Base-by-base conservation (phyloP, 768 basidiomycete species). In the Naganishia vishniacii region DNA sequence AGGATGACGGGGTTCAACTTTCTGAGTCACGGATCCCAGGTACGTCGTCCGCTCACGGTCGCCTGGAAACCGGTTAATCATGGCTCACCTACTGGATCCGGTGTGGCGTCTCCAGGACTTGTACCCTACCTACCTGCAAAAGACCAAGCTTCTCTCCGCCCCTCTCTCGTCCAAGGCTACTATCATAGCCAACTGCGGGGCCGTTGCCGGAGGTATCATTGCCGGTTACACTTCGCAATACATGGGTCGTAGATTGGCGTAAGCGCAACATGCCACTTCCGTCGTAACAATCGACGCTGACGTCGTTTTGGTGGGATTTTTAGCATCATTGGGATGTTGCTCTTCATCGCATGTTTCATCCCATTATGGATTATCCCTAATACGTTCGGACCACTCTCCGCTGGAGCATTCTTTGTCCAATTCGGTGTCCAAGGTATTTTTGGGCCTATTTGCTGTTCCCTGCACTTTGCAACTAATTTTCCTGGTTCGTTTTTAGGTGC, bases 401-500 rank as follows among this genome's bases (percentile, higher is more conserved):
- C 88, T 0, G 89, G 68, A 1, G 68, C 62, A 8, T 71, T 71
- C 79, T 90, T 83, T 69, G 80, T 91, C 16, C 90, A 92, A 71
- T 84, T 89, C 68, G 89, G 88, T 56, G 88, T 93, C 0, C 91
- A 94, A 74, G 90, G n/a, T n/a, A n/a, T n/a, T n/a, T n/a, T n/a
- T n/a, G n/a, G 89, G n/a, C n/a, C n/a, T n/a, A n/a, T n/a, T n/a
- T n/a, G n/a, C n/a, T n/a, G n/a, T n/a, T 7, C 68, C 58, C 2
- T 71, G 69, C 79, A 89, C 83, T 69, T 79, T 91, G 15, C 90
- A 92, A 71, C n/a, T n/a, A n/a, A n/a, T n/a, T 84, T 89, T 68
- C 88, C 88, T 56, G 88, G 92, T 0, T 91, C 93, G 73, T 89
- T n/a, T n/a, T n/a, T n/a, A n/a, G n/a, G 89, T 1, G 90, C 89